Percentiles rank a stretch among this genome's conserved stretches.
phyloP scores from a whole-genome alignment of 164 flowering plant species.

The Malania oleifera region DNA sequence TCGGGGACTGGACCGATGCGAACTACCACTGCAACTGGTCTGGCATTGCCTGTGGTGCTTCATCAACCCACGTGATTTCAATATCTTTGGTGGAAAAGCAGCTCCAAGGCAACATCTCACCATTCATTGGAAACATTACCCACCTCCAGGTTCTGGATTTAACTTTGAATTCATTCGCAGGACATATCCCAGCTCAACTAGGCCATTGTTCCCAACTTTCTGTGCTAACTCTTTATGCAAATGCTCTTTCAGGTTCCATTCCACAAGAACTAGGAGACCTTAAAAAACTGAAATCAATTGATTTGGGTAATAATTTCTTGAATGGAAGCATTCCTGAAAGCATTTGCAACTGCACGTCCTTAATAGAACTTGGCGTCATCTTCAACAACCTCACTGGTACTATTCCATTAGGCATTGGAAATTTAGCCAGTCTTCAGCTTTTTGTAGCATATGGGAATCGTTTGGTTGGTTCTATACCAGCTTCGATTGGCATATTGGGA shows the following conservation, averaged over 20 bases:
- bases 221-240: constrained; percentile 29
- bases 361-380: constrained; percentile 27
- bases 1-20: constrained; percentile 44
- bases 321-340: constrained; percentile 54
- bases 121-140: constrained; percentile 60
- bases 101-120: constrained; percentile 54
- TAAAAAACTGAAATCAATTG: constrained; percentile 33
- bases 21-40: constrained; percentile 75
- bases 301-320: constrained; percentile 43
- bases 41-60: constrained; percentile 53
- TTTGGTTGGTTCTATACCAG: constrained; percentile 56
- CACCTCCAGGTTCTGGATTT: constrained; percentile 65
- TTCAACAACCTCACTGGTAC: constrained; percentile 57
- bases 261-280: constrained; percentile 55
- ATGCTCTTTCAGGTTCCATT: constrained; percentile 54
- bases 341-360: constrained; percentile 49
- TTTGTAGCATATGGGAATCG: constrained; percentile 35
- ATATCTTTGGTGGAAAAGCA: constrained; percentile 37
- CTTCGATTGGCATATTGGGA: constrained; percentile 43
- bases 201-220: constrained; percentile 40
- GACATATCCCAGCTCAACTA: constrained; percentile 47
- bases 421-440: constrained; percentile 42
- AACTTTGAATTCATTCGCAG: constrained; percentile 44
- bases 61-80: constrained; percentile 32
- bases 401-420: constrained; percentile 49